Evolutionary conservation across 2,329 filamentous ascomycete genomes (phyloP).

Genomic region (Colletotrichum siamense): DNA sequence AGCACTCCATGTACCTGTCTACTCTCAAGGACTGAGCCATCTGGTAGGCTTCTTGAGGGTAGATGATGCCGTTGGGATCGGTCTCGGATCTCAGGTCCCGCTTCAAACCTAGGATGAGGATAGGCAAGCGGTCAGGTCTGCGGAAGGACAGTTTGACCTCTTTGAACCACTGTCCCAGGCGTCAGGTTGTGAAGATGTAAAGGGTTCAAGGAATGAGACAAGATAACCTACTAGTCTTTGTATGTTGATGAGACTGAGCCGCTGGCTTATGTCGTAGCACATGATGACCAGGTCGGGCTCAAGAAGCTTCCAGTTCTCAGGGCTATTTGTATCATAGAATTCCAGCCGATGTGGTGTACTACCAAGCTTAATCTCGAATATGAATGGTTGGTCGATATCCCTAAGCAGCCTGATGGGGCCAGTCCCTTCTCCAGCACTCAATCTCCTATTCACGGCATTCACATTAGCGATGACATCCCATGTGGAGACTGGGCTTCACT

Average conservation of each 20-base stretch:
- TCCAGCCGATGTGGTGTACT: constrained; percentile 55
- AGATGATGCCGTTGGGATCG: constrained; percentile 65
- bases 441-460: constrained; percentile 44
- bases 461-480: background rate
- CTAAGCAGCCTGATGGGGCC: constrained; percentile 55
- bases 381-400: constrained; percentile 65
- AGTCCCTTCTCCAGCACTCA: constrained; percentile 51
- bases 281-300: constrained; percentile 63
- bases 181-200: background rate
- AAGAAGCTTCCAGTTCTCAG: constrained; percentile 64
- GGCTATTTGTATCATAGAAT: constrained; percentile 64
- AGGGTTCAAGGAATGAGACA: background rate
- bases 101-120: constrained; percentile 66
- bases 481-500: background rate
- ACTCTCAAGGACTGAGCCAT: constrained; percentile 63
- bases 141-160: constrained; percentile 56
- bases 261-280: constrained; percentile 67
- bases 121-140: constrained; percentile 52
- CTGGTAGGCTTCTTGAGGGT: constrained; percentile 65
- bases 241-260: constrained; percentile 63
- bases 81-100: constrained; percentile 62
- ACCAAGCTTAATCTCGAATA: constrained; percentile 57
- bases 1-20: constrained; percentile 70
- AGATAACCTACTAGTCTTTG: constrained; percentile 54
- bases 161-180: constrained; percentile 59